Evolutionary conservation across 2,329 filamentous ascomycete species (phyloP).

Genomic region (Pseudofabraea citricarpa): DNA sequence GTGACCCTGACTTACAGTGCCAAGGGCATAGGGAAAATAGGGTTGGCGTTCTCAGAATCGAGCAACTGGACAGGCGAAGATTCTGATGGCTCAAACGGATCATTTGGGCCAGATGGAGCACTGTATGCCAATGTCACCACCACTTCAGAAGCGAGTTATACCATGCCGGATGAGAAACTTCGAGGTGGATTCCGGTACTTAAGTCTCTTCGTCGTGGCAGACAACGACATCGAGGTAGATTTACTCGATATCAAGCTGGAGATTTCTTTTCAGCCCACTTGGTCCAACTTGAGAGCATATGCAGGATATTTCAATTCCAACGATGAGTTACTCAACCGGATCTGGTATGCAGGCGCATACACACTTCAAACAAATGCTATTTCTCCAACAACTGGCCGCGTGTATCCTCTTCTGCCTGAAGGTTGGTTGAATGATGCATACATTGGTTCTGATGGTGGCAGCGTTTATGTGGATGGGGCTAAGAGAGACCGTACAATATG

Average conservation of each 20-base stretch:
- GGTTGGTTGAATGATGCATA: slow-evolving; percentile 36
- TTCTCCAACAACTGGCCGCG: slow-evolving; percentile 25
- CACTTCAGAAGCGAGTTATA: slow-evolving; percentile 31
- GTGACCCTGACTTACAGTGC: slow-evolving; percentile 42
- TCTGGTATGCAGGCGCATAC: slow-evolving; percentile 48
- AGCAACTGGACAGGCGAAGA: slow-evolving; percentile 34
- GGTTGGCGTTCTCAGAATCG: slow-evolving; percentile 36
- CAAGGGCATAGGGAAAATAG: slow-evolving; percentile 31
- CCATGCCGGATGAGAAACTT: slow-evolving; percentile 37
- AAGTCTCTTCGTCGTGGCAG: slow-evolving; percentile 38
- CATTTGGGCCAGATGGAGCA: slow-evolving; percentile 40
- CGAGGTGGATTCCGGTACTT: slow-evolving; percentile 50
- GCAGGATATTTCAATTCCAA: slow-evolving; percentile 48
- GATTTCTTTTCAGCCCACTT: slow-evolving; percentile 37
- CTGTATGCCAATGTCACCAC: slow-evolving; percentile 37
- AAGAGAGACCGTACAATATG: slow-evolving; percentile 56
- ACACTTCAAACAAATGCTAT: slow-evolving; percentile 30
- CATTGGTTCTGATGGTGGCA: slow-evolving; percentile 25
- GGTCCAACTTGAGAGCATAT: slow-evolving; percentile 39
- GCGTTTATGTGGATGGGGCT: slow-evolving; percentile 42
- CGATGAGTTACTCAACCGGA: slow-evolving; percentile 45
- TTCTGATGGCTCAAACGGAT: slow-evolving; percentile 44
- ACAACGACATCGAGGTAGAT: slow-evolving; percentile 17
- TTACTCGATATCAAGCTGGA: slow-evolving; percentile 29
- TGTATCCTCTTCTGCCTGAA: slow-evolving; percentile 21